A percentile compares a stretch with the other conserved stretches of the same genome.
Conservation (phyloP, 2,329 filamentous ascomycete genomes). For the Coniochaeta sp. region DNA sequence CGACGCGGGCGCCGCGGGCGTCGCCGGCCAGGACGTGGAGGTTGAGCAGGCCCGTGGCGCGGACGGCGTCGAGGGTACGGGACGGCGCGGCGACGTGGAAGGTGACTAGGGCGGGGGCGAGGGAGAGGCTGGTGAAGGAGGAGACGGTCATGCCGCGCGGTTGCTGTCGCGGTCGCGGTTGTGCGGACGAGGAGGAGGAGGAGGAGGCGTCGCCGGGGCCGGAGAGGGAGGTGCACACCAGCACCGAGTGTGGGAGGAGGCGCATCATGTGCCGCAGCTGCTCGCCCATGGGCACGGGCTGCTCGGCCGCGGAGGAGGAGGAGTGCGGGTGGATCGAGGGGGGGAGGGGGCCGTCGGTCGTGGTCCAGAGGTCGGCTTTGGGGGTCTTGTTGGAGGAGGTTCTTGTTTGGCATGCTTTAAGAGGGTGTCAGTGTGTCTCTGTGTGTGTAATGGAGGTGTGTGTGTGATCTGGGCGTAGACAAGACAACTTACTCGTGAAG, state of each 20-base stretch:
- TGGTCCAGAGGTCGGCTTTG: slow-evolving; percentile 17
- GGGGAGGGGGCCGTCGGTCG: slow-evolving; percentile 18
- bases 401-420: background rate
- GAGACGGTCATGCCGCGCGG: slow-evolving; percentile 52
- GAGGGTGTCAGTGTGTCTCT: background rate
- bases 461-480: background rate
- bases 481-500: background rate
- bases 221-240: slow-evolving; percentile 46
- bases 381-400: background rate
- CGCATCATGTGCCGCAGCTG: slow-evolving; percentile 47
- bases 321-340: slow-evolving; percentile 27
- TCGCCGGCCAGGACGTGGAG: slow-evolving; percentile 46
- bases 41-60: slow-evolving; percentile 38
- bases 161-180: too few relatives aligned
- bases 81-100: slow-evolving; percentile 53
- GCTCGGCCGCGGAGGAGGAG: slow-evolving; percentile 5
- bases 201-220: too few relatives aligned
- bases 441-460: too few relatives aligned
- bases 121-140: slow-evolving; percentile 48
- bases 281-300: slow-evolving; percentile 27
- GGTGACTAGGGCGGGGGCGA: slow-evolving; percentile 44
- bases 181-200: too few relatives aligned
- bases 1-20: slow-evolving; percentile 37
- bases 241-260: slow-evolving; percentile 44
- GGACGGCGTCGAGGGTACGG: slow-evolving; percentile 45